Percentiles rank a stretch among this genome's conserved stretches.
phyloP scores from a whole-genome alignment of 2,329 filamentous ascomycete genomes.

The Graphiopsis chlorocephala region DNA sequence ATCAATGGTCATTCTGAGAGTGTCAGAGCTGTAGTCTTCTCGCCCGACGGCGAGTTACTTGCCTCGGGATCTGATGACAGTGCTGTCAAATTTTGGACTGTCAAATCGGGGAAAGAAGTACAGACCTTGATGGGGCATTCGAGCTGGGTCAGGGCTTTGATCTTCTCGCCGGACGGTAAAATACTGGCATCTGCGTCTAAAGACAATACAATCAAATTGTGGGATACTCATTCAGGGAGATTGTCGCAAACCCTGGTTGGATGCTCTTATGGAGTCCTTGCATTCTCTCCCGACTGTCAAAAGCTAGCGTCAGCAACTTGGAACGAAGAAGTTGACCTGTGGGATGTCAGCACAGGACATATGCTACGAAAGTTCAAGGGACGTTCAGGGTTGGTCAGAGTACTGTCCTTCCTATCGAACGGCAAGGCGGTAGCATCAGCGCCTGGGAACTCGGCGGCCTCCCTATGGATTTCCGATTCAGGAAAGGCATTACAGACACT shows the following conservation, averaged over 20 bases:
- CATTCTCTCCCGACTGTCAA: not conserved
- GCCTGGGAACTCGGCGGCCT: no score
- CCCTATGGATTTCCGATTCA: no score
- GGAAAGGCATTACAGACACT: no score
- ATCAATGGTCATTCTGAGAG: not conserved
- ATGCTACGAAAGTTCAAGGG: no score
- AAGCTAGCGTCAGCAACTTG: not conserved
- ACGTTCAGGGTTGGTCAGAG: no score
- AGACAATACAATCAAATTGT: slow-evolving; percentile 29
- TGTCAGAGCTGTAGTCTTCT: slow-evolving; percentile 6
- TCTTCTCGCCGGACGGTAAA: slow-evolving; percentile 30
- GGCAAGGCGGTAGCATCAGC: no score
- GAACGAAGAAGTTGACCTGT: not conserved
- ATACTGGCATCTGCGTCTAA: slow-evolving; percentile 28
- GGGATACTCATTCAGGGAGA: slow-evolving; percentile 20
- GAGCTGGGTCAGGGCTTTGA: slow-evolving; percentile 21
- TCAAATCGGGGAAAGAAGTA: not conserved
- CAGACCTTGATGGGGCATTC: slow-evolving; percentile 26
- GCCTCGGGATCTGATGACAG: slow-evolving; percentile 4
- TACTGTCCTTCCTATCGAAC: no score
- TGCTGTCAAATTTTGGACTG: slow-evolving; percentile 7
- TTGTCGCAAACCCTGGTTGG: not conserved
- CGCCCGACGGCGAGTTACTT: slow-evolving; percentile 12
- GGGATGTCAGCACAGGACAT: no score
- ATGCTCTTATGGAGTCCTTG: not conserved